These are phyloP conservation scores for Hypsizygus marmoreus DNA, from an alignment of 768 basidiomycete genomes.

Conservation along the genomic window DNA sequence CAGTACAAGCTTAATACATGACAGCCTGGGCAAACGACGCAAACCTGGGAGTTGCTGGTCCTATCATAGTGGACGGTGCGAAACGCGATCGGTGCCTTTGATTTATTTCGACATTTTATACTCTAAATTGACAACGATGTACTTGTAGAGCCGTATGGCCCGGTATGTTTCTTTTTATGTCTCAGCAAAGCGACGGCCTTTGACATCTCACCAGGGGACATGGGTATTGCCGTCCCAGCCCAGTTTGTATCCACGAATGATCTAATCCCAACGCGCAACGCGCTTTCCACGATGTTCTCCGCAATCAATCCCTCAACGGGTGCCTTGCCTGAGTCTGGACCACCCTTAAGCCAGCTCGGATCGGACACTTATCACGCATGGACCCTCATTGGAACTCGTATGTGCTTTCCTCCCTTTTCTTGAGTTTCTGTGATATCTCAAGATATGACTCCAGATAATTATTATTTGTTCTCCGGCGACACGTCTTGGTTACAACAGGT, in stretches of 20 bases:
- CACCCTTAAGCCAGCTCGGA: constrained; percentile 45
- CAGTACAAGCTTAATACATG: background rate
- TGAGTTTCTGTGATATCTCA: background rate
- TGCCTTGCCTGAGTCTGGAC: constrained; percentile 56
- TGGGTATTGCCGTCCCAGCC: constrained; percentile 63
- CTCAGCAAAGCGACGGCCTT: no score
- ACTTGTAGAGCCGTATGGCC: constrained; percentile 55
- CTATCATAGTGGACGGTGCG: constrained; percentile 63
- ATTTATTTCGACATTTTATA: no score
- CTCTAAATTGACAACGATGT: no score
- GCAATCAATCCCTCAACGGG: constrained; percentile 53
- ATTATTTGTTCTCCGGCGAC: constrained; percentile 58
- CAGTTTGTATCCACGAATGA: constrained; percentile 66
- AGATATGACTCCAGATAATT: constrained; percentile 43
- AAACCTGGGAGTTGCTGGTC: constrained; percentile 54
- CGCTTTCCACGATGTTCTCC: constrained; percentile 59
- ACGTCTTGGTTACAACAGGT: constrained; percentile 46
- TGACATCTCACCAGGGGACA: constrained; percentile 41
- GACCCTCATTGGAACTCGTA: constrained; percentile 60
- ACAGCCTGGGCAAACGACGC: constrained; percentile 59
- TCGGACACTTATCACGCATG: constrained; percentile 61
- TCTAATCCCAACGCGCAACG: constrained; percentile 55
- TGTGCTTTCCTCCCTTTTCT: constrained; percentile 12
- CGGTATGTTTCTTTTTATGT: constrained; percentile 28
- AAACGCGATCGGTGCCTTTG: constrained; percentile 53